A percentile compares a stretch with the other conserved stretches of the same genome.
These are phyloP conservation scores for Sisymbrium irio DNA, from an alignment of 345 rosid species.

Conservation along the genomic window DNA sequence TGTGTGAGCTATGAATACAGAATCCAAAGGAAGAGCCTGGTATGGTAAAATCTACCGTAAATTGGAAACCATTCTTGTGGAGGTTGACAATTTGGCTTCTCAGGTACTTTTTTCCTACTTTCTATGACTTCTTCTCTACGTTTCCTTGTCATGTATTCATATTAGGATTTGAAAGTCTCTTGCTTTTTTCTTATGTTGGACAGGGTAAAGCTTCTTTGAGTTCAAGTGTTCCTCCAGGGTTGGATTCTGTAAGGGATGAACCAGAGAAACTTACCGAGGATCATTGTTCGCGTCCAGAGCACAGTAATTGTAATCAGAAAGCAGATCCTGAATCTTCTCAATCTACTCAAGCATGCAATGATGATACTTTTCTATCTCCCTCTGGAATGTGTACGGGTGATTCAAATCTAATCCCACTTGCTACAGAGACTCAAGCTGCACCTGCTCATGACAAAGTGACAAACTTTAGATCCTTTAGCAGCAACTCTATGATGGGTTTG, in stretches of 20 bases:
- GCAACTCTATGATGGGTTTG: conserved; percentile 42
- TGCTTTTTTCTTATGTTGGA: conserved; percentile 1
- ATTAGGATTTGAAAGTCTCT: conserved; percentile 10
- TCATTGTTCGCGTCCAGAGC: conserved; percentile 5
- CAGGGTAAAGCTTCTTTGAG: conserved; percentile 36
- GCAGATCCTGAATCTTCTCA: conserved; percentile 17
- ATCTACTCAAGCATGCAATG: conserved; percentile 15
- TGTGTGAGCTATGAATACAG: conserved; percentile 47
- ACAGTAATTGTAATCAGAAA: conserved; percentile 21
- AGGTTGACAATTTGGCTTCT: conserved; percentile 56
- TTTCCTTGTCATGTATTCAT: neutral
- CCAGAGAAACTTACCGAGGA: conserved; percentile 1
- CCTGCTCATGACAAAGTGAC: conserved; percentile 20
- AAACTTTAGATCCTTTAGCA: conserved; percentile 26
- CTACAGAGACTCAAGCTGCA: conserved; percentile 14
- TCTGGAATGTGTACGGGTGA: conserved; percentile 31
- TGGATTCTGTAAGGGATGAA: conserved; percentile 21
- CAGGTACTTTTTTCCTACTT: conserved; percentile 23
- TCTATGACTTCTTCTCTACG: neutral
- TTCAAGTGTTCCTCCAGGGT: conserved; percentile 23
- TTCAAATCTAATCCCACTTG: conserved; percentile 9
- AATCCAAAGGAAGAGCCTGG: conserved; percentile 55
- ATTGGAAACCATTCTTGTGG: conserved; percentile 59
- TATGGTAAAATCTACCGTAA: conserved; percentile 62
- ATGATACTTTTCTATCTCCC: conserved; percentile 18